Percentiles rank a stretch among this genome's conserved stretches.
Conservation (phyloP, 495 filamentous ascomycete species). For the Penicillium goetzii region DNA sequence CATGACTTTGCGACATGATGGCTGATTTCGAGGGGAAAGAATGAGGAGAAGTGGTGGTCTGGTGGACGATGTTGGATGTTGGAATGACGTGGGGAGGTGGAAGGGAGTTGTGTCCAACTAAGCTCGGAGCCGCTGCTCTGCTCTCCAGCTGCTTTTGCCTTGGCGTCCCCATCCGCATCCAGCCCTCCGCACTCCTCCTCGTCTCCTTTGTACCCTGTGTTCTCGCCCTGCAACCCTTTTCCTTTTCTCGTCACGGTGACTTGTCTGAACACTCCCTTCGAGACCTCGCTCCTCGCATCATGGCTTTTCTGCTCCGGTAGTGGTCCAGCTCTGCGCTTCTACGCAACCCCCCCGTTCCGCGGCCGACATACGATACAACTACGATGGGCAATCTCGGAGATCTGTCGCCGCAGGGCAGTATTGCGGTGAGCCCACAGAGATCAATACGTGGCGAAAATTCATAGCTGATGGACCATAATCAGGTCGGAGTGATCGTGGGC, state of each 20-base stretch:
- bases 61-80: constrained; percentile 9
- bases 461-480: constrained; percentile 21
- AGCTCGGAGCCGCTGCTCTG: constrained; percentile 30
- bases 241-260: neutral
- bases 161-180: constrained; percentile 32
- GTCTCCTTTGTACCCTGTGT: constrained; percentile 15
- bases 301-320: constrained; percentile 32
- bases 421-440: constrained; percentile 64
- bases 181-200: constrained; percentile 21
- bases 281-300: constrained; percentile 21
- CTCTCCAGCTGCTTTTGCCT: constrained; percentile 21
- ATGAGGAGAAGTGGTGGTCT: constrained; percentile 15
- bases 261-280: neutral
- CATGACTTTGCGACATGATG: constrained; percentile 90
- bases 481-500: constrained; percentile 93
- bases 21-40: constrained; percentile 27
- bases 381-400: constrained; percentile 77
- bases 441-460: neutral
- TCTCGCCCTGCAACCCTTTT: constrained; percentile 11
- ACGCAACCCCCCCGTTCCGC: constrained; percentile 22
- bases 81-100: constrained; percentile 32
- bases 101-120: constrained; percentile 31
- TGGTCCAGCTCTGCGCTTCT: constrained; percentile 26
- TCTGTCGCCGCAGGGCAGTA: constrained; percentile 82
- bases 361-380: constrained; percentile 39